These are phyloP conservation scores for Chytridium lagenaria DNA, from an alignment of 371 early-diverging fungal genomes.

Conservation along the genomic window DNA sequence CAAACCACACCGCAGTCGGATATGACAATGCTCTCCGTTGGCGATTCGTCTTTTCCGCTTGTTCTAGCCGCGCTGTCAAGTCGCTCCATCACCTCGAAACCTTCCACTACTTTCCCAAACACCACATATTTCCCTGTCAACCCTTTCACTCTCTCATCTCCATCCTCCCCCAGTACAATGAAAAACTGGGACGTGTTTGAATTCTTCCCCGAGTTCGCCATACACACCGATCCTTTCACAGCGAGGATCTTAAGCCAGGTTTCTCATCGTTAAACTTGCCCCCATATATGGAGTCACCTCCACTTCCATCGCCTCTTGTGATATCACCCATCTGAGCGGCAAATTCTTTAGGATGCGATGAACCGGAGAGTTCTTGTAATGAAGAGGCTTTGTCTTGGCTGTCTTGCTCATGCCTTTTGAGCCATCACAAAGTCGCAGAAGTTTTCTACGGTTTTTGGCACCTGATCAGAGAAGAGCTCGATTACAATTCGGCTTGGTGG, in stretches of 20 bases:
- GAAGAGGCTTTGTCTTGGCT: constrained; percentile 60
- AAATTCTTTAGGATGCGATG: constrained; percentile 67
- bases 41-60: neutral
- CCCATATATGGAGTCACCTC: constrained; percentile 74
- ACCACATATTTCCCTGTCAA: constrained; percentile 81
- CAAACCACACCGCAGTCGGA: constrained; percentile 1
- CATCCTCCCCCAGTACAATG: constrained; percentile 63
- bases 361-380: constrained; percentile 56
- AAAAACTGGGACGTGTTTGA: constrained; percentile 88
- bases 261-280: constrained; percentile 78
- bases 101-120: constrained; percentile 73
- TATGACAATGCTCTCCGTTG: neutral
- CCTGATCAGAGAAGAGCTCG: constrained; percentile 55
- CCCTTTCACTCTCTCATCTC: constrained; percentile 52
- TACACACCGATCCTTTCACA: constrained; percentile 66
- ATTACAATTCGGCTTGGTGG: constrained; percentile 60
- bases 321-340: constrained; percentile 86
- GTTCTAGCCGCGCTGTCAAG: constrained; percentile 3
- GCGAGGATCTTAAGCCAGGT: constrained; percentile 61
- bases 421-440: constrained; percentile 65
- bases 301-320: constrained; percentile 74
- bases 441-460: constrained; percentile 70
- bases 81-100: constrained; percentile 39
- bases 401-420: constrained; percentile 53
- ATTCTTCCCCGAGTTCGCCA: constrained; percentile 89